Conservation (phyloP, 2,329 filamentous ascomycete species). For the Fulvia fulva region DNA sequence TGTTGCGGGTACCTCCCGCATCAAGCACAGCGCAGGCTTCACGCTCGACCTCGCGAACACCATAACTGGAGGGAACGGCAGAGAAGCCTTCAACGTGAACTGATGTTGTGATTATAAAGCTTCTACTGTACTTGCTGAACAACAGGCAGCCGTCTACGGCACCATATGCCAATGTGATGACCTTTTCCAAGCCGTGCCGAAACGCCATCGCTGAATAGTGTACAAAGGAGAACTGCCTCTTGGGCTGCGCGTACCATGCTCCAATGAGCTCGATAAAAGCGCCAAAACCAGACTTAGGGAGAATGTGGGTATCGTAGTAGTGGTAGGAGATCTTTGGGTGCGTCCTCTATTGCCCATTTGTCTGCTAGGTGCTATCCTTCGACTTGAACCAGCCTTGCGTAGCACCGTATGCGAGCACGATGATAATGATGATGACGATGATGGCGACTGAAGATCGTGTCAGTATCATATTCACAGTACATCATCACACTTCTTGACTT, state of each 20-base stretch:
- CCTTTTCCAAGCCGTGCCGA: not conserved
- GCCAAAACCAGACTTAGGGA: not conserved
- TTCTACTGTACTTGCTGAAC: not conserved
- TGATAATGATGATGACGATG: slow-evolving; percentile 36
- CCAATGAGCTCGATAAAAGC: not conserved
- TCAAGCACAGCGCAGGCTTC: too few species aligned
- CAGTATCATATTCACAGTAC: slow-evolving; percentile 15
- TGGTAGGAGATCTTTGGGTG: not conserved
- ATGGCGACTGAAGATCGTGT: slow-evolving; percentile 26
- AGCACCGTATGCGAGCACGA: slow-evolving; percentile 35
- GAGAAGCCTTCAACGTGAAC: not conserved
- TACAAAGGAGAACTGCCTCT: not conserved
- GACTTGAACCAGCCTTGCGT: slow-evolving; percentile 25
- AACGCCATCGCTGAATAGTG: slow-evolving; percentile 1
- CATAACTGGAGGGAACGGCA: too few species aligned
- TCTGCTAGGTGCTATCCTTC: slow-evolving; percentile 18
- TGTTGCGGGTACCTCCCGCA: too few species aligned
- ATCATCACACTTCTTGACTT: slow-evolving; percentile 38
- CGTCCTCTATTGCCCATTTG: not conserved
- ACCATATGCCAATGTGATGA: not conserved
- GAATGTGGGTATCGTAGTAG: not conserved
- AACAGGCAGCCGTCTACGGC: not conserved
- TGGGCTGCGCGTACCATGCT: not conserved
- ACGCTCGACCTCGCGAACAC: too few species aligned
- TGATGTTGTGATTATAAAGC: not conserved